Evolutionary conservation across 2,329 filamentous ascomycete species (phyloP).

Genomic region (Coleophoma eucalyptorum): DNA sequence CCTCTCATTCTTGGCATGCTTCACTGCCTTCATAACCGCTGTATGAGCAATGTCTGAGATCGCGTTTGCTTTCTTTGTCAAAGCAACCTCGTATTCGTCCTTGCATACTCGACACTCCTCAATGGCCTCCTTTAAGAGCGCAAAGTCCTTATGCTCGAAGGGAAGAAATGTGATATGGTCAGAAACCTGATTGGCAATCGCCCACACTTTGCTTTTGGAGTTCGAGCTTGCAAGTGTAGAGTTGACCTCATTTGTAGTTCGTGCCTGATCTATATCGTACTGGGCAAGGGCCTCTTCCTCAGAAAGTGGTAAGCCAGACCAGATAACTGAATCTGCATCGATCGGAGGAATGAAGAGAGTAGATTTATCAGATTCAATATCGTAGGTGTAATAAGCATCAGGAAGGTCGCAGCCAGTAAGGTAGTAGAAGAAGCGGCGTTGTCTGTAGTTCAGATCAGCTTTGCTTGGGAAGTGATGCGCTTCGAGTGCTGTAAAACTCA

Average conservation of each 20-base stretch:
- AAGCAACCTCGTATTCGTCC: slow-evolving; percentile 69
- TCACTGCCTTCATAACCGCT: slow-evolving; percentile 57
- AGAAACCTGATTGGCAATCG: slow-evolving; percentile 75
- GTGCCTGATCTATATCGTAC: slow-evolving; percentile 81
- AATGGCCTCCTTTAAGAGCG: slow-evolving; percentile 55
- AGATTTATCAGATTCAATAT: slow-evolving; percentile 67
- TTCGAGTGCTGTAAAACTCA: slow-evolving; percentile 30
- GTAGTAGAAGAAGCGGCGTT: slow-evolving; percentile 94
- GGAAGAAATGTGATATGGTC: slow-evolving; percentile 67
- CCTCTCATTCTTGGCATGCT: slow-evolving; percentile 67
- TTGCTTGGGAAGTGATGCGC: too few relatives aligned
- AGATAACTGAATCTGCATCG: slow-evolving; percentile 86
- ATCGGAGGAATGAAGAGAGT: slow-evolving; percentile 90
- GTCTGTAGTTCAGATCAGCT: slow-evolving; percentile 42
- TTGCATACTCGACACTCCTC: slow-evolving; percentile 68
- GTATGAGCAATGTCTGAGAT: slow-evolving; percentile 66
- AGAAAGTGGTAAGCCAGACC: slow-evolving; percentile 83
- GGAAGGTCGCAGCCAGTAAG: slow-evolving; percentile 78
- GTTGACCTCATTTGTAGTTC: slow-evolving; percentile 71
- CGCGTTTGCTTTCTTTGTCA: slow-evolving; percentile 69
- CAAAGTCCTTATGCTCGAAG: slow-evolving; percentile 61
- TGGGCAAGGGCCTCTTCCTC: slow-evolving; percentile 67
- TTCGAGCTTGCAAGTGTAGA: slow-evolving; percentile 45
- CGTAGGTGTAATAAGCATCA: slow-evolving; percentile 78
- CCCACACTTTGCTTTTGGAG: slow-evolving; percentile 57